Conservation (phyloP, 1,284 basidiomycete genomes). For the Apiotrichum siamense region DNA sequence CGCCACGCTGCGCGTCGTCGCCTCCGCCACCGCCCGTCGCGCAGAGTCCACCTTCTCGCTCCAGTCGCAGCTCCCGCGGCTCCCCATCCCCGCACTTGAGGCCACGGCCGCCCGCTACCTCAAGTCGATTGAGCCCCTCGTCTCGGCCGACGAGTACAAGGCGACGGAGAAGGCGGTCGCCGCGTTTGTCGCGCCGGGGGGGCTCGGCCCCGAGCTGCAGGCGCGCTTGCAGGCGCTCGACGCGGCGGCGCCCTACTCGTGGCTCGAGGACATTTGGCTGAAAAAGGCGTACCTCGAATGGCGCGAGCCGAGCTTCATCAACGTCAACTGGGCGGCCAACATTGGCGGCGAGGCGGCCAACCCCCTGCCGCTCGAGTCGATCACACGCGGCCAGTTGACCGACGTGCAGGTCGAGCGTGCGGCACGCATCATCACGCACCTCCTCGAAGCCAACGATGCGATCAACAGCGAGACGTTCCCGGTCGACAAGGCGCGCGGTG, state of each 20-base stretch:
- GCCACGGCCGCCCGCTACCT: conserved; percentile 11
- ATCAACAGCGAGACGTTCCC: conserved; percentile 13
- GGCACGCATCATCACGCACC: conserved; percentile 6
- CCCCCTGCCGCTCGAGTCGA: background rate
- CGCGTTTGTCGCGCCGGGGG: background rate
- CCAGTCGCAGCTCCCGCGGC: conserved; percentile 8
- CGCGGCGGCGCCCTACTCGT: conserved; percentile 7
- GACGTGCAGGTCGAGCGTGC: conserved; percentile 8
- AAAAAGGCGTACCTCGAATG: conserved; percentile 15
- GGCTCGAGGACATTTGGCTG: conserved; percentile 18
- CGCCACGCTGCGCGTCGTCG: background rate
- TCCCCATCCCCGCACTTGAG: conserved; percentile 9
- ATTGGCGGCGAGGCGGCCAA: conserved; percentile 6
- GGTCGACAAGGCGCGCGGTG: conserved; percentile 5
- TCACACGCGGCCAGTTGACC: background rate
- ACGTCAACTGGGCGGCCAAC: conserved; percentile 15
- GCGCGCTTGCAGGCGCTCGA: conserved; percentile 9
- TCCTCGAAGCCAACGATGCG: conserved; percentile 13
- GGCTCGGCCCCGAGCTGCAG: conserved; percentile 11
- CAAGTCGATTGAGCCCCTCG: conserved; percentile 6
- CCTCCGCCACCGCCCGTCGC: background rate
- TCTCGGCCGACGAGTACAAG: conserved; percentile 1
- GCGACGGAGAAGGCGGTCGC: conserved; percentile 1
- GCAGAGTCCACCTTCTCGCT: conserved; percentile 6
- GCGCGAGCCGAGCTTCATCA: conserved; percentile 11